Evolutionary conservation across 768 basidiomycete species (phyloP).

Genomic region (Lactarius tabidus): DNA sequence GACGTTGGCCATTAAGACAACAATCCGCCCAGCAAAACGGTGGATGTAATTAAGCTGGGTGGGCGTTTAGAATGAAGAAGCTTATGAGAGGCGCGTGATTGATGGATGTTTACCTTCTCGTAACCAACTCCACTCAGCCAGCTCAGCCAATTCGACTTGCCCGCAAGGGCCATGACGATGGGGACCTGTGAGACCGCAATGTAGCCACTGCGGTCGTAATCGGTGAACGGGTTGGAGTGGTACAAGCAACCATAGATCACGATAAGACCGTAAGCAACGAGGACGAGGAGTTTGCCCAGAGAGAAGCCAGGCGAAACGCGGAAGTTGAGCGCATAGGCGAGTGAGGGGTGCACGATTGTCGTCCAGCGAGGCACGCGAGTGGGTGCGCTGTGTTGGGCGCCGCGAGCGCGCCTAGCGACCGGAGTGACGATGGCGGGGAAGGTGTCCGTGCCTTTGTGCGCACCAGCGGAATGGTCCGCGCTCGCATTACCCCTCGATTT

Average conservation of each 20-base stretch:
- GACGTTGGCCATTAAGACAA: conserved; percentile 40
- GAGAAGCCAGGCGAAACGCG: conserved; percentile 37
- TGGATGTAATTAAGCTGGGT: conserved; percentile 51
- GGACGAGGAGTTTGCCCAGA: conserved; percentile 37
- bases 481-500: neutral
- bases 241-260: conserved; percentile 39
- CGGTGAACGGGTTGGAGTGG: conserved; percentile 34
- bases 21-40: conserved; percentile 45
- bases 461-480: neutral
- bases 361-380: conserved; percentile 39
- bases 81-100: neutral
- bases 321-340: conserved; percentile 33
- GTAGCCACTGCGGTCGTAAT: conserved; percentile 34
- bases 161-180: conserved; percentile 41
- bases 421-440: conserved; percentile 3
- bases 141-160: conserved; percentile 47
- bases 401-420: neutral
- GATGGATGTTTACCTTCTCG: conserved; percentile 39
- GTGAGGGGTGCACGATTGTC: conserved; percentile 32
- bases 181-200: conserved; percentile 46
- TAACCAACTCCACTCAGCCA: conserved; percentile 43
- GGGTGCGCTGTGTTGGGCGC: conserved; percentile 25
- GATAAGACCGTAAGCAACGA: conserved; percentile 35
- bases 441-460: neutral
- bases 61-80: neutral